Evolutionary conservation across 2,329 filamentous ascomycete genomes (phyloP), one percentile per base, ranked within the genome.

Genomic region (Bipolaris gigantea): DNA sequence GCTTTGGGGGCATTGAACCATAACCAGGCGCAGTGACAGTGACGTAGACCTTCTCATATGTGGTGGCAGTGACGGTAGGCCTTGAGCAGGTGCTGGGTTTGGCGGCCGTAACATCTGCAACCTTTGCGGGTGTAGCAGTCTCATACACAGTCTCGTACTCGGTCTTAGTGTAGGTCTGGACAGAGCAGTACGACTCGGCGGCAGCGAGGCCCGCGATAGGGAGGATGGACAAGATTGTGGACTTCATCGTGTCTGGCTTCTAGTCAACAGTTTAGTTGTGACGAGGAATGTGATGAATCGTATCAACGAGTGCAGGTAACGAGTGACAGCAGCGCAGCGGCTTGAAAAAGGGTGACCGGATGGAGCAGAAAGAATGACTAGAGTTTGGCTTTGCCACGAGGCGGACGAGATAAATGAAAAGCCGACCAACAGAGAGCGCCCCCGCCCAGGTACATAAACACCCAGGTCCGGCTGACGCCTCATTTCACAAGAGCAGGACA

Each of bases 291-390:
- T 46, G 9, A 33, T 40, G 25, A 32, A 49, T 52, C 46, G 52
- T 50, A 48, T 57, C 46, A 56, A 58, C 47, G 51, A 53, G 10
- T 56, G 35, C 38, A 33, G 16, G 39, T 53, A 65, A 62, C 45
- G 62, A 68, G 62, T 59, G 60, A 56, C 63, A 65, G 65, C 63
- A 69, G 63, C 64, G 57, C 64, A 59, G 58, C 55, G 62, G 68
- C 68, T 64, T 64, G 63, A 58, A 55, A 61, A 62, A 11, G 40
- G 32, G 25, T 42, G 40, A 42, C 40, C 19, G 25, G 40, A 40
- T 13, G 19, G 23, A 21, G 19, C 38, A 23, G 19, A 42, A 63
- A 32, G 61, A 64, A 43, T 58, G 60, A 60, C 45, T 53, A 44
- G 38, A 50, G 46, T 46, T 48, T 41, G 39, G 43, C 49, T 52